Evolutionary conservation across 139 green algal genomes (phyloP), one percentile per base, ranked within the genome.

Genomic region (Chlamydomonas sp.): DNA sequence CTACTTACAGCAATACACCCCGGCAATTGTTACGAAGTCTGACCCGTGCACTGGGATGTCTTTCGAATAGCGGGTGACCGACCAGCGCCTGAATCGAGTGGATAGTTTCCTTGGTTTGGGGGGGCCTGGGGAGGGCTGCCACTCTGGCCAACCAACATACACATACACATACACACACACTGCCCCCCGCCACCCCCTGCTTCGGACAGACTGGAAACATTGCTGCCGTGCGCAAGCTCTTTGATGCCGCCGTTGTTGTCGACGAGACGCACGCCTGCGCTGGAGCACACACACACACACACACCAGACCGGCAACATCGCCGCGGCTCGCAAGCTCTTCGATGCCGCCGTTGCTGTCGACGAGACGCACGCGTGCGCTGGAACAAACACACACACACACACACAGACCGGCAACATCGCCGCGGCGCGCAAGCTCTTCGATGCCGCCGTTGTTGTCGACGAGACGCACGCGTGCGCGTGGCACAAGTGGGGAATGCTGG

Each of bases 401-500:
- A n/a, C n/a, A n/a, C n/a, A n/a, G 33, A 69, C 67, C 13, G 86
- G 83, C 34, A 92, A 96, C 58, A 35, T 88, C 0, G 36, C 59
- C 2, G 64, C 82, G 20, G 94, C 92, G 1, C 85, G 94, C 35
- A 90, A 92, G 82, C 83, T 95, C 58, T 98, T 89, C 73, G 90
- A 98, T 70, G 93, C 92, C 0, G 94, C 94, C 0, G 81, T 90
- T 5, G 88, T 92, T 39, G 93, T 93, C 35, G 81, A 94, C 72
- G 66, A 76, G 24, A 72, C 66, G 58, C 94, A 99, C 69, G 90
- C 88, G 26, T 91, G 91, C 3, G 90, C 92, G 0, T 99, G 90
- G 88, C 94, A 99, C 78, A 92, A 90, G 50, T 99, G 94, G 94
- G 94, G 92, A 6, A 83, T 95, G 76, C 83, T 99, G 71, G 94